A percentile compares a stretch with the other conserved stretches of the same genome.
These are phyloP conservation scores for Ilyonectria robusta DNA, from an alignment of 2,329 filamentous ascomycete species.

Conservation along the genomic window DNA sequence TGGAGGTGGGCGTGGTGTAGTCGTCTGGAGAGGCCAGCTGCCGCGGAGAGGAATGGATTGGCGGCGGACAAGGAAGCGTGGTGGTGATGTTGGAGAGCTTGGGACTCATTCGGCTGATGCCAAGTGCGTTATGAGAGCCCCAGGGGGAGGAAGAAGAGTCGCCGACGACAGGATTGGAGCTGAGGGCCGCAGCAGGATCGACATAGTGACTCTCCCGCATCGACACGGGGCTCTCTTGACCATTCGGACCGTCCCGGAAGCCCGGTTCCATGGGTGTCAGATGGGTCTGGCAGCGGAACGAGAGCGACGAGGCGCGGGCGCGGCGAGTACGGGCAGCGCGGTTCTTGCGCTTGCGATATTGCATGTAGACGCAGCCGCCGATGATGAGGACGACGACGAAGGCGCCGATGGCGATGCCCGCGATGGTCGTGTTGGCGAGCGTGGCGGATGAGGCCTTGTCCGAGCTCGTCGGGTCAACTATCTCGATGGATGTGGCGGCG, in stretches of 20 bases:
- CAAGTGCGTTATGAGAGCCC: conserved; percentile 25
- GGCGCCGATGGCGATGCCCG: conserved; percentile 59
- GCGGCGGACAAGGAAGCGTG: conserved; percentile 38
- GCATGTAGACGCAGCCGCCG: conserved; percentile 60
- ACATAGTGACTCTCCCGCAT: conserved; percentile 41
- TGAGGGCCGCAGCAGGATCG: conserved; percentile 29
- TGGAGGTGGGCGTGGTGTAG: conserved; percentile 50
- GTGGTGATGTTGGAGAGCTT: conserved; percentile 40
- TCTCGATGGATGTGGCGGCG: conserved; percentile 49
- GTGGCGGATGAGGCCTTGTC: conserved; percentile 17
- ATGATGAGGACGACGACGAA: conserved; percentile 55
- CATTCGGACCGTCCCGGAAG: conserved; percentile 34
- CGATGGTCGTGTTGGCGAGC: conserved; percentile 58
- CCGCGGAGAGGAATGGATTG: conserved; percentile 32
- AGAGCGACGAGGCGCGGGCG: conserved; percentile 58
- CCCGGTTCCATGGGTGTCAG: conserved; percentile 42
- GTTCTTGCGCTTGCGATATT: conserved; percentile 61
- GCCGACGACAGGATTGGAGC: conserved; percentile 28
- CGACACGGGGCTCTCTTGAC: conserved; percentile 11
- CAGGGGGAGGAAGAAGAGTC: conserved; percentile 12
- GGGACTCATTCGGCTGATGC: conserved; percentile 13
- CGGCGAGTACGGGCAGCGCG: conserved; percentile 34
- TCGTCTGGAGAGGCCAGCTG: conserved; percentile 36
- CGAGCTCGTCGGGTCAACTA: conserved; percentile 52
- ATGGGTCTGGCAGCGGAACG: conserved; percentile 65